phyloP scores from a whole-genome alignment of 129 eudicot genomes.

The Centaurea solstitialis region DNA sequence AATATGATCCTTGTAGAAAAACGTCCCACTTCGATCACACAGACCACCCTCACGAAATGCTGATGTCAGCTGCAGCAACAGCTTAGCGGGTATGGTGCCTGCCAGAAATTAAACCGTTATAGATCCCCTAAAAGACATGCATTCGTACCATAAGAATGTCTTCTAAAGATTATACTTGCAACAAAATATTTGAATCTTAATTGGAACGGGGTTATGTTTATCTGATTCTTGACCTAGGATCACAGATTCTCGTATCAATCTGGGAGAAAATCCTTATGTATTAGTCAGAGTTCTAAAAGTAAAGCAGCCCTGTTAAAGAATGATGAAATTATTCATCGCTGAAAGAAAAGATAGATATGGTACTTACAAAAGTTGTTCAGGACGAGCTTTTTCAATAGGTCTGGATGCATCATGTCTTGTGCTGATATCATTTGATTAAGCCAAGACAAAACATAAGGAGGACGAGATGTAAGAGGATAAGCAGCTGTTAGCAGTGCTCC shows the following conservation, averaged over 20 bases:
- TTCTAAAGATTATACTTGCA: not conserved
- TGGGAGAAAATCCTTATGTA: not conserved
- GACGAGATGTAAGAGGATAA: slow-evolving; percentile 85
- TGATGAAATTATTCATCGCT: not conserved
- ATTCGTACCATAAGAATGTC: not conserved
- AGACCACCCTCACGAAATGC: slow-evolving; percentile 82
- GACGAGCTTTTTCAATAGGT: slow-evolving; percentile 76
- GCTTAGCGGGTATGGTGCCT: slow-evolving; percentile 95
- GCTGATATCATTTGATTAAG: slow-evolving; percentile 82
- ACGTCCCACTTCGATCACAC: slow-evolving; percentile 68
- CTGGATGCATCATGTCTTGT: slow-evolving; percentile 94
- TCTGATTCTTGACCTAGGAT: not conserved
- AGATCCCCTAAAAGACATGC: not conserved
- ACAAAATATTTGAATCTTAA: not conserved
- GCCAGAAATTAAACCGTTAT: slow-evolving; percentile 26
- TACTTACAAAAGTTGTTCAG: slow-evolving; percentile 89
- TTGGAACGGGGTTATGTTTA: not conserved
- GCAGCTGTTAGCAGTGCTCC: slow-evolving; percentile 81
- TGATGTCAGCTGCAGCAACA: slow-evolving; percentile 73
- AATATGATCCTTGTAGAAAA: slow-evolving; percentile 86
- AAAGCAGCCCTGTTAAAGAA: not conserved
- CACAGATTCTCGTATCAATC: not conserved
- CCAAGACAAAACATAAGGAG: slow-evolving; percentile 86
- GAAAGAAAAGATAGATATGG: not conserved
- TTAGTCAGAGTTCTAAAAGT: not conserved